These are phyloP conservation scores for Citrus reticulata DNA, from an alignment of 345 rosid genomes.

Conservation along the genomic window DNA sequence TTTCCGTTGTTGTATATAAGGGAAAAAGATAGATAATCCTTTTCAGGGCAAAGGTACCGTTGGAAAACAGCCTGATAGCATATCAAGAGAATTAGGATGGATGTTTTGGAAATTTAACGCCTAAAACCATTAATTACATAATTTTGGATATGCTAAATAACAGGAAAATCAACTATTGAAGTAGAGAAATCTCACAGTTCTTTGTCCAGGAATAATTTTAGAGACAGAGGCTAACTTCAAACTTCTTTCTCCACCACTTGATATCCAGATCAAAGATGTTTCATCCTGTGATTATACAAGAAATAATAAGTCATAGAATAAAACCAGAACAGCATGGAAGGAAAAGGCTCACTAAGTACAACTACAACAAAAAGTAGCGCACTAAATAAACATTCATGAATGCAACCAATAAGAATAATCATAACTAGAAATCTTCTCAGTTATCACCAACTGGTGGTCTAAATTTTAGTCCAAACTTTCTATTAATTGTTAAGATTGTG, in stretches of 20 bases:
- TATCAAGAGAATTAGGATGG: constrained; percentile 16
- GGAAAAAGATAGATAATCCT: constrained; percentile 89
- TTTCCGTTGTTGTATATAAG: constrained; percentile 80
- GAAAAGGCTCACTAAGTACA: neutral
- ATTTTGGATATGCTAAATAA: neutral
- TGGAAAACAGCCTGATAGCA: constrained; percentile 77
- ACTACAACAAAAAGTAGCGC: neutral
- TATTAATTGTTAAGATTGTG: neutral
- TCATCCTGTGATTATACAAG: constrained; percentile 63
- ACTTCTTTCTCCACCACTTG: constrained; percentile 74
- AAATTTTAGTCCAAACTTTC: neutral
- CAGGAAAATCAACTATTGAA: neutral
- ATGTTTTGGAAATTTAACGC: neutral
- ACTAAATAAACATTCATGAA: neutral
- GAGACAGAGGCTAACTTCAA: constrained; percentile 80
- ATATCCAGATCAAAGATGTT: constrained; percentile 85
- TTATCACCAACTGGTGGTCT: neutral
- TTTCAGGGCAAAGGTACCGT: constrained; percentile 74
- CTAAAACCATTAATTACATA: neutral
- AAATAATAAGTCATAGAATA: neutral
- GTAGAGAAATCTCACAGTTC: constrained; percentile 69
- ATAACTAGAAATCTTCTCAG: neutral
- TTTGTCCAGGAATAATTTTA: constrained; percentile 89
- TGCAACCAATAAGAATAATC: neutral
- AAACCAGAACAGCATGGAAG: neutral